Evolutionary conservation across 441 rosid genomes (phyloP).

Genomic region (Arabidopsis lyrata): DNA sequence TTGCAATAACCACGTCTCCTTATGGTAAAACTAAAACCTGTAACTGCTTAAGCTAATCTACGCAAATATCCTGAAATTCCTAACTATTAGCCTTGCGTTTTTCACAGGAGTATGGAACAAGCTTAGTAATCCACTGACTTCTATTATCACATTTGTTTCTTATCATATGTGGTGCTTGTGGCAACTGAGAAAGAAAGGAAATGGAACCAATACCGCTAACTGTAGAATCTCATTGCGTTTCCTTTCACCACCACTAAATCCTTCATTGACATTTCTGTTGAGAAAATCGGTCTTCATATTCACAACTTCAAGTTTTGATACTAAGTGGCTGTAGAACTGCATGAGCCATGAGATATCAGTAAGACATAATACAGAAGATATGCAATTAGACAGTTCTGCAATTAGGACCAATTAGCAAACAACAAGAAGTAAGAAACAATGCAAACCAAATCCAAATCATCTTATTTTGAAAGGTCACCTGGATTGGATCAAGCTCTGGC

Average conservation of each 20-base stretch:
- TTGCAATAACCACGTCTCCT: background rate
- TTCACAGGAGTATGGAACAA: slow-evolving; percentile 1
- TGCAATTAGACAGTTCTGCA: background rate
- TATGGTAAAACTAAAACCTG: background rate
- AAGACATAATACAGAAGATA: slow-evolving; percentile 27
- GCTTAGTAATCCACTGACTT: background rate
- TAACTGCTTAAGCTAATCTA: slow-evolving; percentile 1
- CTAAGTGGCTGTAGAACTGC: slow-evolving; percentile 85
- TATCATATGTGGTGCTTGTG: slow-evolving; percentile 9
- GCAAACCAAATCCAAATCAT: slow-evolving; percentile 5
- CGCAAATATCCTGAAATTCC: slow-evolving; percentile 9
- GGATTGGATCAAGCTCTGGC: slow-evolving; percentile 89
- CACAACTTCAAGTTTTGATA: slow-evolving; percentile 80
- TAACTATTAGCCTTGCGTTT: background rate
- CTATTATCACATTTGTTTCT: slow-evolving; percentile 4
- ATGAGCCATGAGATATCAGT: slow-evolving; percentile 34
- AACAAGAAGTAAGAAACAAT: slow-evolving; percentile 12
- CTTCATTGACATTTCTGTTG: slow-evolving; percentile 97
- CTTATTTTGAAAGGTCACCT: slow-evolving; percentile 51
- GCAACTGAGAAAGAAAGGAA: slow-evolving; percentile 11
- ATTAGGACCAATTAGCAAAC: background rate
- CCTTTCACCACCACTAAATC: slow-evolving; percentile 98
- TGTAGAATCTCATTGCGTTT: slow-evolving; percentile 96
- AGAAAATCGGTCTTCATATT: slow-evolving; percentile 94
- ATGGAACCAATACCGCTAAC: slow-evolving; percentile 68